Base-by-base conservation (phyloP, 1,139 yeast species). In the Scheffersomyces segobiensis region DNA sequence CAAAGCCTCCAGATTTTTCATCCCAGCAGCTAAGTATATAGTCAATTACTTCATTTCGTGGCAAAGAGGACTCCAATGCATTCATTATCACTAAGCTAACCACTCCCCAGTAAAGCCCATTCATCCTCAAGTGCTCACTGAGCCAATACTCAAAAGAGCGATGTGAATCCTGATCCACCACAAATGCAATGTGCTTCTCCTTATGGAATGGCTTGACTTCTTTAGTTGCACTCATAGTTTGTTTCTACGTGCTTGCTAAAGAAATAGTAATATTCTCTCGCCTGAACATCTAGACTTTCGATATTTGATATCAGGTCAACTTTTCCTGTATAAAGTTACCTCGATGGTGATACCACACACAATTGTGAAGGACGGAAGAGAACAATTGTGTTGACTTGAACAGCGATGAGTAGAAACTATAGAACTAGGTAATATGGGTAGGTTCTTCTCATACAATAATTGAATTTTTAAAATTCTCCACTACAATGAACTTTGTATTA, bases 91-190 rank as follows among this genome's bases (percentile, higher is more conserved):
- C 84, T 49, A 93, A 75, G 0, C 98, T 92, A 18, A 90, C 88
- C 6, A 92, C 78, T 0, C 98, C 99, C 99, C 99, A 95, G 71
- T 96, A 95, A 1, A 96, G 80, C 5, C 99, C 99, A 67, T 91
- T 92, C 81, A 95, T 76, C 51, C 98, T 82, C 56, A 95, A 80
- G 71, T 95, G 98, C 68, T 96, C 98, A 26, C 93, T 85, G 57
- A 93, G 75, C 96, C 97, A 93, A 73, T 92, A 93, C 66, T 90
- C 96, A 57, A 88, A 82, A 6, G 79, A 67, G 54, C 75, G 71
- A 58, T 76, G 70, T 7, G 79, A 74, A 64, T 80, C 82, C 54
- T 79, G 78, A 24, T 73, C 73, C 42, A 73, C 65, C 32, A 80
- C 71, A 64, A 73, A 80, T 26, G 71, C 64, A 49, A 80, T 67